Base-by-base conservation (phyloP, 495 filamentous ascomycete genomes). In the Penicillium canescens region DNA sequence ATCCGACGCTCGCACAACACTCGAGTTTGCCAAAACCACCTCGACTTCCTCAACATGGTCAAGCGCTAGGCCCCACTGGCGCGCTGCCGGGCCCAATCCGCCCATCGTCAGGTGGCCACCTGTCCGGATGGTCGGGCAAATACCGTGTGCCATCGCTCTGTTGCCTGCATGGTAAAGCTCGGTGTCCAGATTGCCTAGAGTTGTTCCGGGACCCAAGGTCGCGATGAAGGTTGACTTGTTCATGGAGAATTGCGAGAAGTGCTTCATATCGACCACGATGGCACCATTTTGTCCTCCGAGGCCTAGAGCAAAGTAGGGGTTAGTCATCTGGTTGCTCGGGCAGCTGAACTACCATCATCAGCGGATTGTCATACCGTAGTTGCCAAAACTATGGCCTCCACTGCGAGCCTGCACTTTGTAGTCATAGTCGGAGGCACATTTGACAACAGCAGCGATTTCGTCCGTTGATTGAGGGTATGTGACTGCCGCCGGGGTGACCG, bases 51-150 rank as follows among this genome's bases (percentile, higher is more conserved):
- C 18, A 18, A 18, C 18, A 18, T 18, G 18, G 18, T 18, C 18
- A 18, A 18, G 18, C 18, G 18, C 18, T 1, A 18, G 18, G 1
- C 89, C 88, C 79, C 80, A 89, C 43, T 81, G 75, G 10, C 87
- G 81, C 6, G 84, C 83, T 12, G 70, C 73, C 13, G 78, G 72
- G 0, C 88, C 88, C 39, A 79, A 83, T 6, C 89, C 89, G 14
- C 88, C 89, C 46, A 90, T 85, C 1, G 85, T 86, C 36, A 82
- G 74, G 66, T 93, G 90, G 3, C 90, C 90, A 13, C 85, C 87
- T 14, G 86, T 78, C 14, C 90, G 88, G 26, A 89, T 80, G 10
- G 66, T 58, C 11, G 85, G 80, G 54, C 83, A 88, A 7, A 81
- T 82, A 9, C 86, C 88, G 52, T 89, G 89, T 0, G 87, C 70